A percentile compares a stretch with the other conserved stretches of the same genome.
Evolutionary conservation across 23 red algal species (phyloP).

Genomic region (Pyropia yezoensis): DNA sequence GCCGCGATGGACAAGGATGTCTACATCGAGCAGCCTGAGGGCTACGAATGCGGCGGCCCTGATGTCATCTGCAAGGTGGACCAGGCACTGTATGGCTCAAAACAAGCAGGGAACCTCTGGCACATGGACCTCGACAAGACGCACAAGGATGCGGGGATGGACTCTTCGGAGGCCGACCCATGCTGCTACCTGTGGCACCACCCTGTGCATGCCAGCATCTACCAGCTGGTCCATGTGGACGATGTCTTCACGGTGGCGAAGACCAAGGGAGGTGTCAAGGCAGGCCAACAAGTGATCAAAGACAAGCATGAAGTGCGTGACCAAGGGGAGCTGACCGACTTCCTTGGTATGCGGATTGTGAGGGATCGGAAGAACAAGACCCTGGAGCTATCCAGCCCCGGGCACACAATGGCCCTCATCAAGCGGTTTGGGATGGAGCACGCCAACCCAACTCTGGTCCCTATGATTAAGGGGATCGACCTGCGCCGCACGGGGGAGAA

Average conservation of each 20-base stretch:
- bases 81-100: constrained; percentile 8
- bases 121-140: neutral
- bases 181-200: constrained; percentile 1
- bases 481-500: neutral
- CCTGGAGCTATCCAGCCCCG: neutral
- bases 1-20: constrained; percentile 17
- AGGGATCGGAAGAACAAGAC: neutral
- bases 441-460: neutral
- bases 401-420: neutral
- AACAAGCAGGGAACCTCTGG: constrained; percentile 9
- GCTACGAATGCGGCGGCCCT: neutral
- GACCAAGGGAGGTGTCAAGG: neutral
- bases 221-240: constrained; percentile 15
- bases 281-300: neutral
- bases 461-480: neutral
- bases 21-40: constrained; percentile 34
- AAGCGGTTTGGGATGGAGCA: constrained; percentile 3
- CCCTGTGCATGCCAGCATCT: neutral
- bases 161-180: constrained; percentile 10
- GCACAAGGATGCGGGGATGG: neutral
- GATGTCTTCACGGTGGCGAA: constrained; percentile 2
- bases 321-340: neutral
- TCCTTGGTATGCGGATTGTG: constrained; percentile 1
- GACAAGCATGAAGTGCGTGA: neutral
- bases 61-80: constrained; percentile 2